Conservation (phyloP, 2,329 filamentous ascomycete genomes). For the Aureobasidium sp. region DNA sequence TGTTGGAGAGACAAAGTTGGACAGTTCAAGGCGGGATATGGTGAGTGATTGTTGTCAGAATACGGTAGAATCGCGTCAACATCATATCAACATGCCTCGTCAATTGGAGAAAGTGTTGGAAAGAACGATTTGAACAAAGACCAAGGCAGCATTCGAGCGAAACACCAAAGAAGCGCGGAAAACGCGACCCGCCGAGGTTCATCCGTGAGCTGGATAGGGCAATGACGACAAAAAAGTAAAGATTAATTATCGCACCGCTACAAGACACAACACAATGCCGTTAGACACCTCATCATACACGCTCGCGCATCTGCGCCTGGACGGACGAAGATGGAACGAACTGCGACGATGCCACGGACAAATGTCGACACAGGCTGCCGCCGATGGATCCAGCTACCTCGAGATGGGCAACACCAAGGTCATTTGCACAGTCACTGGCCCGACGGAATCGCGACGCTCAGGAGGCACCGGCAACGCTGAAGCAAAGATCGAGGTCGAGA, state of each 20-base stretch:
- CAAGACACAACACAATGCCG: constrained; percentile 54
- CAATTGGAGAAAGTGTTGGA: not conserved
- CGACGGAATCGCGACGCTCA: constrained; percentile 56
- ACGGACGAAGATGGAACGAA: constrained; percentile 92
- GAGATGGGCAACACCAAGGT: constrained; percentile 98
- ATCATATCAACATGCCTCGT: not conserved
- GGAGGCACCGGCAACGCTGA: constrained; percentile 39
- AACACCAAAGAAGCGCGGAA: not conserved
- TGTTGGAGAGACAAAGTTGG: not conserved
- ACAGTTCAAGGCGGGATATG: not conserved
- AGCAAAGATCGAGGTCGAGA: constrained; percentile 68
- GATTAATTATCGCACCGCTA: not conserved
- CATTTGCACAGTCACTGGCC: constrained; percentile 83
- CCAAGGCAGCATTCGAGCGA: not conserved
- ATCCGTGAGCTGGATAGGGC: not conserved
- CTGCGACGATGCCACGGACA: constrained; percentile 79
- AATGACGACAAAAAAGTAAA: constrained; percentile 1
- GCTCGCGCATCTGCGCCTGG: constrained; percentile 59
- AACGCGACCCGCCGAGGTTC: constrained; percentile 1
- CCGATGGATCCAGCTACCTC: constrained; percentile 86
- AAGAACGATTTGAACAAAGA: constrained; percentile 1
- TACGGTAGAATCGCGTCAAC: not conserved
- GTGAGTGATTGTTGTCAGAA: not conserved
- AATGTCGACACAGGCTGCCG: constrained; percentile 84
- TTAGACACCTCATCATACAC: constrained; percentile 90